A percentile compares a stretch with the other conserved stretches of the same genome.
phyloP scores from a whole-genome alignment of 495 filamentous ascomycete genomes.

The Hyaloscypha bicolor region DNA sequence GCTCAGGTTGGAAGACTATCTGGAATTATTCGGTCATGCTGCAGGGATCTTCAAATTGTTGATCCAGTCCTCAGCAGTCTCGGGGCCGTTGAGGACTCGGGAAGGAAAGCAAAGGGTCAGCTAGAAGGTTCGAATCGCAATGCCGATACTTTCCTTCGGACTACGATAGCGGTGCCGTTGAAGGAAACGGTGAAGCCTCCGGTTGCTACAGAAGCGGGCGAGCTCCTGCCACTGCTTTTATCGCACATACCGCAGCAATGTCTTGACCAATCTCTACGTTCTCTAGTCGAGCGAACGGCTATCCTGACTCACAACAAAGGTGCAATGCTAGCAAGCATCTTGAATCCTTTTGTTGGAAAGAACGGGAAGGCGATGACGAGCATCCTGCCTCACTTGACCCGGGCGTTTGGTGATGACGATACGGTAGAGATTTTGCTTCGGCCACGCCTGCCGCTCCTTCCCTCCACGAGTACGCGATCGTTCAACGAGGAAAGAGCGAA shows the following conservation, averaged over 20 bases:
- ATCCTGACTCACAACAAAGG: slow-evolving; percentile 66
- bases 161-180: background rate
- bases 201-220: slow-evolving; percentile 46
- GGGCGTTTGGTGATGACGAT: slow-evolving; percentile 57
- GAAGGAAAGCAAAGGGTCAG: slow-evolving; percentile 41
- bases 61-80: slow-evolving; percentile 1
- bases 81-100: slow-evolving; percentile 28
- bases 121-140: slow-evolving; percentile 41
- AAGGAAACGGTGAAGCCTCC: background rate
- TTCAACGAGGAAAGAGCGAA: slow-evolving; percentile 30
- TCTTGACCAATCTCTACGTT: slow-evolving; percentile 63
- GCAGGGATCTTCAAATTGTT: slow-evolving; percentile 31
- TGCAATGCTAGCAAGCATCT: slow-evolving; percentile 75
- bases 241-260: slow-evolving; percentile 60
- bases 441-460: slow-evolving; percentile 61
- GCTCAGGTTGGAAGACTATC: slow-evolving; percentile 58
- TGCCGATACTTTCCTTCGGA: slow-evolving; percentile 56
- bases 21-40: slow-evolving; percentile 50
- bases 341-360: slow-evolving; percentile 68
- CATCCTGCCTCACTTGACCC: slow-evolving; percentile 75
- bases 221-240: slow-evolving; percentile 64
- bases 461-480: slow-evolving; percentile 18
- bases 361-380: slow-evolving; percentile 62
- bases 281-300: slow-evolving; percentile 75
- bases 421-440: slow-evolving; percentile 73